Evolutionary conservation across 768 basidiomycete genomes (phyloP), one percentile per base, ranked within the genome.

Genomic region (Dictyophora rubrovolvata): DNA sequence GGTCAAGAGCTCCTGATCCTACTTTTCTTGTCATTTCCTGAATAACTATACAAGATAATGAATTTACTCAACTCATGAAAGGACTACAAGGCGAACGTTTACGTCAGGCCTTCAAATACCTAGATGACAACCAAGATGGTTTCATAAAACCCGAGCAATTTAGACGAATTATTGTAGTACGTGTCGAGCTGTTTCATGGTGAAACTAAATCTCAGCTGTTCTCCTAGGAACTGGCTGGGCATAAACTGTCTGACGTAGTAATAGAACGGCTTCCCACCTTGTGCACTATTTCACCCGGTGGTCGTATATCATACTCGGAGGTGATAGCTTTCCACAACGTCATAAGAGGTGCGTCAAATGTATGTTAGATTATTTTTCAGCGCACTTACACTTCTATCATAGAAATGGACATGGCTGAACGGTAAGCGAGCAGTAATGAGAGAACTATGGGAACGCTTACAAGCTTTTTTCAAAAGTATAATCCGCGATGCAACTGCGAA

Each of bases 11-110:
- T 8, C 7, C 10, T 50, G 62, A 34, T 1, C 7, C 23, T 23
- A 34, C 36, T 62, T 22, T 34, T 20, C 17, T 18, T 17, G 20
- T 48, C 23, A 33, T 21, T 52, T 10, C 20, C 59, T 22, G 22
- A 56, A n/a, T 48, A 46, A 42, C 62, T 42, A 5, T 34, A 46
- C 54, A 65, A 93, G 89, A 94, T 74, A 89, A 89, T 69, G 94
- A 98, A 72, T 98, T 98, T 74, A 96, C 93, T 33, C 94, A 97
- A 74, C 75, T 98, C 61, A 96, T 99, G 92, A 98, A 97, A 73
- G 95, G 93, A 48, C 80, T 97, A 58, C 96, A 97, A 74, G 96
- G 94, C 67, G 96, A 99, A 73, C 86, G 96, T 34, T 77, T 99
- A 56, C 88, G 96, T 61, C 96, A 99, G 73, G 88, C 93, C 22